A percentile compares a stretch with the other conserved stretches of the same genome.
These are phyloP conservation scores for Xylariaceae sp. DNA, from an alignment of 2,329 filamentous ascomycete species.

Conservation along the genomic window DNA sequence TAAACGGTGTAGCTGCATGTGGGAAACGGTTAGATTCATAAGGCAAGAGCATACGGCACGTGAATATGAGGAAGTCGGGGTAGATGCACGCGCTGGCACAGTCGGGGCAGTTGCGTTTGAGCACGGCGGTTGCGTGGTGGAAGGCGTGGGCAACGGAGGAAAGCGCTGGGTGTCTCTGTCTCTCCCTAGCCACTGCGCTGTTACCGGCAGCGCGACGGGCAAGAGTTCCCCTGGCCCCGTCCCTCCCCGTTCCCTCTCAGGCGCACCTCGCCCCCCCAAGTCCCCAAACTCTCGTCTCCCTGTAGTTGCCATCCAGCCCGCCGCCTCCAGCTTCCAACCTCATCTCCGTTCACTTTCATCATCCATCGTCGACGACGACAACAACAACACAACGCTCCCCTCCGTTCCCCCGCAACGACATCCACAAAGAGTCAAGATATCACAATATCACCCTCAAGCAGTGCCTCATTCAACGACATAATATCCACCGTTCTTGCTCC, in stretches of 20 bases:
- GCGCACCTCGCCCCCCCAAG: background rate
- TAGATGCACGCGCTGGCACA: no score
- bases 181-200: background rate
- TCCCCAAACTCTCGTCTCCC: conserved; percentile 16
- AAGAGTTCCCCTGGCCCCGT: conserved; percentile 1
- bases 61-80: no score
- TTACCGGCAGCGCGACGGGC: conserved; percentile 13
- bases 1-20: no score
- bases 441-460: no score
- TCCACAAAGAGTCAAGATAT: background rate
- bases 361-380: background rate
- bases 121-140: background rate
- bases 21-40: no score
- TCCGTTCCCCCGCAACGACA: background rate
- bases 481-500: no score
- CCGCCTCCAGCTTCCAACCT: conserved; percentile 12
- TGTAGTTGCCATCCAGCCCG: background rate
- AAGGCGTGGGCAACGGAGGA: no score
- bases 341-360: background rate
- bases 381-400: background rate
- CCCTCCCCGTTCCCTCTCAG: conserved; percentile 4
- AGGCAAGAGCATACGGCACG: no score
- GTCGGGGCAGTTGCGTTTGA: background rate
- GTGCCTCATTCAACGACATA: no score
- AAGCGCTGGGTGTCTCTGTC: background rate